Evolutionary conservation across 441 rosid genomes (phyloP).

Genomic region (Heliophila coronopifolia): DNA sequence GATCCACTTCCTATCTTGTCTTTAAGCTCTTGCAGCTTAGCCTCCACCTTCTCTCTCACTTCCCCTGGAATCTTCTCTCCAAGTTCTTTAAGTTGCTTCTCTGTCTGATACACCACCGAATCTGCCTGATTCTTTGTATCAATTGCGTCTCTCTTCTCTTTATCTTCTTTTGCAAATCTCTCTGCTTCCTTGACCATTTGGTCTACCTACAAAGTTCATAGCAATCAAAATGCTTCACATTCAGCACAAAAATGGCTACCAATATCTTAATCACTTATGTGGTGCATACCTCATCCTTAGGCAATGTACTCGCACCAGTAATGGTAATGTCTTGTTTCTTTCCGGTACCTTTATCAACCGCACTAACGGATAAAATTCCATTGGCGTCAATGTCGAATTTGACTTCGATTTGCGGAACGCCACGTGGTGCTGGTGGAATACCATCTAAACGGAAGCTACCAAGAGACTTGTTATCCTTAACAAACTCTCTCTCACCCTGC

Average conservation of each 20-base stretch:
- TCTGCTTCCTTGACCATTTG: constrained; percentile 85
- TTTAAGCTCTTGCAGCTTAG: constrained; percentile 69
- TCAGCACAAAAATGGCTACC: not conserved
- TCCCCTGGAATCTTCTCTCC: constrained; percentile 77
- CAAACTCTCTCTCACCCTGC: constrained; percentile 45
- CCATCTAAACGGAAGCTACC: constrained; percentile 45
- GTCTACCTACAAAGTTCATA: constrained; percentile 47
- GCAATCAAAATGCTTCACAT: not conserved
- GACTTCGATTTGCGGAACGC: constrained; percentile 50
- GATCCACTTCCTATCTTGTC: constrained; percentile 60
- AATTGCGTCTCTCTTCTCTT: constrained; percentile 81
- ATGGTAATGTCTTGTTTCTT: constrained; percentile 96
- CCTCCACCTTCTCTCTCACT: constrained; percentile 77
- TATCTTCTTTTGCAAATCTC: constrained; percentile 72
- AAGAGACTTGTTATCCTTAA: constrained; percentile 43
- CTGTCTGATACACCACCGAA: constrained; percentile 74
- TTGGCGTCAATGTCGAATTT: constrained; percentile 48
- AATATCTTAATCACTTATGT: no score
- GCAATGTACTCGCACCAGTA: constrained; percentile 94
- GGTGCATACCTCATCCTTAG: constrained; percentile 65
- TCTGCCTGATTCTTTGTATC: constrained; percentile 96
- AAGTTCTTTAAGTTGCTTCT: constrained; percentile 78
- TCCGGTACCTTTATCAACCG: constrained; percentile 70
- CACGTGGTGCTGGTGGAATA: constrained; percentile 55
- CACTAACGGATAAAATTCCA: constrained; percentile 44